These are phyloP conservation scores for Copromyces sp. DNA, from an alignment of 495 filamentous ascomycete species.

Conservation along the genomic window DNA sequence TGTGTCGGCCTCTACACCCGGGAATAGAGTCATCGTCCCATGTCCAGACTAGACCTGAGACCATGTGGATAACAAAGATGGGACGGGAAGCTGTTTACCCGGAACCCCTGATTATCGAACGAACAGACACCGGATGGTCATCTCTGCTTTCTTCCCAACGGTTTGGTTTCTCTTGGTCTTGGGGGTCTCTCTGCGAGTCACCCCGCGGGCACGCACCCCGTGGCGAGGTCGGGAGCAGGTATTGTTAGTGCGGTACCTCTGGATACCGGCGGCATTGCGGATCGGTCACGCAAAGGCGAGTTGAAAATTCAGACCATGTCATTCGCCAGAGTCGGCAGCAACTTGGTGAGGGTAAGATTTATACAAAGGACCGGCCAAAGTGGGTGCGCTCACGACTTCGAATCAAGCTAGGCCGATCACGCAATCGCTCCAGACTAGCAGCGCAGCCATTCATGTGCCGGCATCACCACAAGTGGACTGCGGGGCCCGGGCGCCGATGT, in stretches of 20 bases:
- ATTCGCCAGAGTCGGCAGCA: conserved; percentile 19
- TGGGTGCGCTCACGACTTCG: conserved; percentile 1
- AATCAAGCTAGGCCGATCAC: conserved; percentile 22
- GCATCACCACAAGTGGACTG: conserved; percentile 4
- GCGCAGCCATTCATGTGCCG: not conserved
- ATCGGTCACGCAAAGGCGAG: not conserved
- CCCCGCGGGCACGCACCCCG: not conserved
- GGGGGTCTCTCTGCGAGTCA: not conserved
- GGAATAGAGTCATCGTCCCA: not conserved
- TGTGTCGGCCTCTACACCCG: not conserved
- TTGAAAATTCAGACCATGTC: conserved; percentile 19
- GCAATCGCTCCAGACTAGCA: conserved; percentile 17
- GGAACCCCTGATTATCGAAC: not conserved
- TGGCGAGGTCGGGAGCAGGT: not conserved
- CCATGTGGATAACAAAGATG: not conserved
- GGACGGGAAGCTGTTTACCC: not conserved
- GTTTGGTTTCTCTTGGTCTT: not conserved
- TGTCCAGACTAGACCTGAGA: not conserved
- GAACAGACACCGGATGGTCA: not conserved
- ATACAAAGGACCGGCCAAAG: not conserved
- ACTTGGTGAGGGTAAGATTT: conserved; percentile 7
- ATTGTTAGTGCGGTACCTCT: not conserved
- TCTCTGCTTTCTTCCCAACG: not conserved
- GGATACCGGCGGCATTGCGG: not conserved
- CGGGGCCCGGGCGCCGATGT: conserved; percentile 16